Percentiles rank a stretch among this genome's conserved stretches.
Conservation (phyloP, 441 rosid species). For the Iberis amara region DNA sequence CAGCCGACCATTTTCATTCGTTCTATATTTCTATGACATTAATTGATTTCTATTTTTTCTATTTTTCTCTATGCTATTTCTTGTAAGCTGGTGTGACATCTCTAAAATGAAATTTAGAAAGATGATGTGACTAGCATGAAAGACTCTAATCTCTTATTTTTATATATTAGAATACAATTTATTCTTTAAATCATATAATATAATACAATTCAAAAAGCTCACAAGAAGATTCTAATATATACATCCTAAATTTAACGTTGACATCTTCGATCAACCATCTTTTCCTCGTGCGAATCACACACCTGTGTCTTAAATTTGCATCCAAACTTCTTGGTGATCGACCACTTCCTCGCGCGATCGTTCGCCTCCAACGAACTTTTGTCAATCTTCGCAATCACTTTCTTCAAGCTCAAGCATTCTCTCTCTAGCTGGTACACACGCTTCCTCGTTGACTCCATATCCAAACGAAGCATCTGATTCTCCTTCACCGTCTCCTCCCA, state of each 20-base stretch:
- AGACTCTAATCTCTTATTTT: too few species aligned
- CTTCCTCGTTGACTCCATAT: slow-evolving; percentile 95
- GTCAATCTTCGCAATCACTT: slow-evolving; percentile 72
- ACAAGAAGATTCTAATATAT: too few species aligned
- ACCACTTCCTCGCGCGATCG: slow-evolving; percentile 45
- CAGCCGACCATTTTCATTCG: too few species aligned
- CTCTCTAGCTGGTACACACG: slow-evolving; percentile 77
- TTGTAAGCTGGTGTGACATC: too few species aligned
- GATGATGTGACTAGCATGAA: too few species aligned
- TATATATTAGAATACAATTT: too few species aligned
- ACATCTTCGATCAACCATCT: slow-evolving; percentile 41
- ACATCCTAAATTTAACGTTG: slow-evolving; percentile 11
- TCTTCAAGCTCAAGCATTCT: slow-evolving; percentile 83
- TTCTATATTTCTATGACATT: too few species aligned
- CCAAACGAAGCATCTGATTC: slow-evolving; percentile 88
- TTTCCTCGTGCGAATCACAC: slow-evolving; percentile 78
- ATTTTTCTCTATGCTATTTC: too few species aligned
- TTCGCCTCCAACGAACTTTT: slow-evolving; percentile 23
- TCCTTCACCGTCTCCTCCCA: slow-evolving; percentile 81
- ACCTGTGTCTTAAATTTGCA: slow-evolving; percentile 90
- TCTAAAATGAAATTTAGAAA: too few species aligned
- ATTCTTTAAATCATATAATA: too few species aligned
- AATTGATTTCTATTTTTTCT: too few species aligned
- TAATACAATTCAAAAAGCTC: too few species aligned
- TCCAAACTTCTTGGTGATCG: slow-evolving; percentile 54